phyloP scores from a whole-genome alignment of 2,329 filamentous ascomycete species.

The Akanthomyces dipterigenus region DNA sequence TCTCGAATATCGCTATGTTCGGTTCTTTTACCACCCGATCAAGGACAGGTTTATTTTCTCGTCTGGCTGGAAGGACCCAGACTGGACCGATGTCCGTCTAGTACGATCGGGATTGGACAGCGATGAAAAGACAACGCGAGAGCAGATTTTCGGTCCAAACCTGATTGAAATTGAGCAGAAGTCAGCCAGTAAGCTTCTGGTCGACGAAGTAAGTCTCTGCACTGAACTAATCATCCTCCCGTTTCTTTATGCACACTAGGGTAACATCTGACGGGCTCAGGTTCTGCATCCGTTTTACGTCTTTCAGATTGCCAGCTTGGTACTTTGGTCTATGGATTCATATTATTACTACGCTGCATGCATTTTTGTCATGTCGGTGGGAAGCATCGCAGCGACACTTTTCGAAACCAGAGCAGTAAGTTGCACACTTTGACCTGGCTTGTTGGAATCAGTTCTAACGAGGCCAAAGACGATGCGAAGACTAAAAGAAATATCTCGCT shows the following conservation, averaged over 20 bases:
- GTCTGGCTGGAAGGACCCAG: slow-evolving; percentile 89
- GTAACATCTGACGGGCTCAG: slow-evolving; percentile 29
- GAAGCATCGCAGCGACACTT: slow-evolving; percentile 84
- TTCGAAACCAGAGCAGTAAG: slow-evolving; percentile 78
- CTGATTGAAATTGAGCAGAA: slow-evolving; percentile 92
- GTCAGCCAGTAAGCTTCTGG: slow-evolving; percentile 69
- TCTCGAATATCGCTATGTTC: slow-evolving; percentile 89
- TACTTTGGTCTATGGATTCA: slow-evolving; percentile 90
- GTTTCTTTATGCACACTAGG: no score
- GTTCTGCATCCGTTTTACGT: slow-evolving; percentile 97
- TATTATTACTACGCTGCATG: slow-evolving; percentile 97
- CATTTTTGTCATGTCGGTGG: slow-evolving; percentile 90
- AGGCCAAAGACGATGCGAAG: slow-evolving; percentile 72
- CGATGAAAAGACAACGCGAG: slow-evolving; percentile 77
- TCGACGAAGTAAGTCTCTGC: slow-evolving; percentile 64
- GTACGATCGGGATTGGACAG: slow-evolving; percentile 77
- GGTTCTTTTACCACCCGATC: slow-evolving; percentile 82
- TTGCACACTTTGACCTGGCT: slow-evolving; percentile 10
- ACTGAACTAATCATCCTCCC: background rate
- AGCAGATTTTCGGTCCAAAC: slow-evolving; percentile 83
- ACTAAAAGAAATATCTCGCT: slow-evolving; percentile 83
- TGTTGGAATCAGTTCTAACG: background rate
- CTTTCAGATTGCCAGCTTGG: slow-evolving; percentile 89
- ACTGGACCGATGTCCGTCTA: slow-evolving; percentile 71
- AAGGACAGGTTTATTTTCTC: slow-evolving; percentile 84